Conservation (phyloP, 169 alveolate species). For the Plasmodium fragile region DNA sequence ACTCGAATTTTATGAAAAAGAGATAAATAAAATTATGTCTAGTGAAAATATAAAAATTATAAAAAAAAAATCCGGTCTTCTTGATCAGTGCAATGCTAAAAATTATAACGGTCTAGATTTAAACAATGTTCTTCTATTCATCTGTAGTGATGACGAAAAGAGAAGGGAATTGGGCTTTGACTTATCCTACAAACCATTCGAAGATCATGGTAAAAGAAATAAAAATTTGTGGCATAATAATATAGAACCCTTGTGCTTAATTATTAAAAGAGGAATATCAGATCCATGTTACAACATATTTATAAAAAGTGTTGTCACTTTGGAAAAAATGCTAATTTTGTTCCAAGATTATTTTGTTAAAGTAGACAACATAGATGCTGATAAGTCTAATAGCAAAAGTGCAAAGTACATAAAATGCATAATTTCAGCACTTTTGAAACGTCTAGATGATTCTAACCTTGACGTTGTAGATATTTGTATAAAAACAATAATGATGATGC, state of each 20-base stretch:
- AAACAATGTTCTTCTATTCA: slow-evolving; percentile 42
- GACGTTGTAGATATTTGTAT: slow-evolving; percentile 68
- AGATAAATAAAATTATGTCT: slow-evolving; percentile 66
- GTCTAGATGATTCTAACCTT: slow-evolving; percentile 71
- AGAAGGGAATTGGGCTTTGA: slow-evolving; percentile 72
- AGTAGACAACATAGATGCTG: slow-evolving; percentile 1
- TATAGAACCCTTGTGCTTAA: slow-evolving; percentile 72
- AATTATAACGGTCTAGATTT: slow-evolving; percentile 46
- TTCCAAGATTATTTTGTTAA: slow-evolving; percentile 43
- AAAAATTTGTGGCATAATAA: slow-evolving; percentile 47
- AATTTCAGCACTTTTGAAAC: slow-evolving; percentile 74
- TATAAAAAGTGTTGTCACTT: slow-evolving; percentile 47
- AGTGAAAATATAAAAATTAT: slow-evolving; percentile 66
- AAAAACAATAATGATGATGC: slow-evolving; percentile 76
- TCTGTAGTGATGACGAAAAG: slow-evolving; percentile 67
- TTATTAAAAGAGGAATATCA: slow-evolving; percentile 68
- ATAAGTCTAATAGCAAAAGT: slow-evolving; percentile 11
- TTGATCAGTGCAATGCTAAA: slow-evolving; percentile 4
- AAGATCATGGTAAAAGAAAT: slow-evolving; percentile 37
- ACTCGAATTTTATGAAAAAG: slow-evolving; percentile 68
- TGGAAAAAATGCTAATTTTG: slow-evolving; percentile 60
- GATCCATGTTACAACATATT: slow-evolving; percentile 58
- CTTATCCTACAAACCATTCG: slow-evolving; percentile 63
- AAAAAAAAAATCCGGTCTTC: slow-evolving; percentile 48
- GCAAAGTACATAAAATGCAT: slow-evolving; percentile 45